Evolutionary conservation across 1,284 basidiomycete species (phyloP), one percentile per base, ranked within the genome.

Genomic region (Ceratobasidium sp.): DNA sequence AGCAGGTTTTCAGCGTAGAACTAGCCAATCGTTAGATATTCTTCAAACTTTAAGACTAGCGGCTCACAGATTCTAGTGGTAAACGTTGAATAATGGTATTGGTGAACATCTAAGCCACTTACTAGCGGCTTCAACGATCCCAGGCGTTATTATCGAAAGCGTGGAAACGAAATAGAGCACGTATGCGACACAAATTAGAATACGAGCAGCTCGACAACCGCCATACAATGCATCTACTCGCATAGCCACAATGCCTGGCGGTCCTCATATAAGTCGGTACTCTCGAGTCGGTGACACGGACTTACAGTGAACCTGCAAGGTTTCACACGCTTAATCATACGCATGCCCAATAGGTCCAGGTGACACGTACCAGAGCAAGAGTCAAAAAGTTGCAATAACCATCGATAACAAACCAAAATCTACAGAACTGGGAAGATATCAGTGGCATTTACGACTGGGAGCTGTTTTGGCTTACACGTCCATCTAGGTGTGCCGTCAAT

Each of bases 341-440:
- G n/a, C n/a, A n/a, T n/a, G n/a, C n/a, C n/a, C n/a, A n/a, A n/a
- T n/a, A n/a, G n/a, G n/a, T n/a, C n/a, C n/a, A 26, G 26, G 48
- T 2, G 18, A 46, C 26, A 28, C 60, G 46, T 34, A 62, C 60
- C 16, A 65, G 32, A 10, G 62, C 62, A 18, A 65, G 23, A 2
- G 52, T 26, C 4, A 65, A 41, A 50, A 65, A 65, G 62, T 65
- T 65, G n/a, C 45, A 23, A 46, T 65, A 65, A 9, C 62, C 62
- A 36, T 65, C 62, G 23, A 41, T 48, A 18, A 65, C 23, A 30
- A 65, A 65, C 62, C 62, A 65, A 16, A 65, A 16, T 28, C 52
- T 65, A 26, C 62, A 65, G n/a, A 65, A 65, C 62, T 65, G 18
- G 3, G 3, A 21, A 43, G 16, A 48, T 12, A 3, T 48, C 16